Base-by-base conservation (phyloP, 441 rosid species). In the Erodium texanum region DNA sequence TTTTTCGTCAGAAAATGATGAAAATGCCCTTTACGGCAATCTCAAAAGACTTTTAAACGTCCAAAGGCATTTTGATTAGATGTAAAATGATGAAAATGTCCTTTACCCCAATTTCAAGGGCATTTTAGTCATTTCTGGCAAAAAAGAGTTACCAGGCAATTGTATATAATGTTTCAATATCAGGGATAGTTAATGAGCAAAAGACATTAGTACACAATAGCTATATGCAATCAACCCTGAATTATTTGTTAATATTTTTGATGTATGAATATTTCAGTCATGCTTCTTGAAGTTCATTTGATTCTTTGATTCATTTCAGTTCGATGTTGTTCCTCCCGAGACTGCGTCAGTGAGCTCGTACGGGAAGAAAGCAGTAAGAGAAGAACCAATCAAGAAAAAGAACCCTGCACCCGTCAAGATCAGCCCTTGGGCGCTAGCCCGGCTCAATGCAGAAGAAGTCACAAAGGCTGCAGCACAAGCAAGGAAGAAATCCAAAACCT, bases 251-350 rank as follows among this genome's bases (percentile, higher is more conserved):
- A 48, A 48, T 15, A 15, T n/a, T n/a, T 43, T 10, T 9, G n/a
- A 12, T 43, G 38, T 34, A 5, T 34, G 9, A 43, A 43, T 43
- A 12, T 11, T 43, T 14, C 50, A 43, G 12, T 10, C 38, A 34
- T 43, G 50, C 2, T 43, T 43, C n/a, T 43, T 14, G 16, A 12
- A 43, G 50, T 43, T 43, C 4, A 43, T 11, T 3, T 11, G n/a
- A 43, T 12, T 43, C 50, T 48, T 48, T 7, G 3, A 29, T 38
- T 38, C 43, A 8, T 38, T 38, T 59, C 62, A 94, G 99, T 92
- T 94, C 80, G 99, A 94, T 75, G 99, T 94, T 64, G 96, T 94
- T 71, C 99, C 98, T 67, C 98, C 97, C 0, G 97, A 94, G 74
- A 89, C 87, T 63, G 96, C 80, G 23, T 92, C 99, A 10, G 90